phyloP scores from a whole-genome alignment of 495 filamentous ascomycete genomes.

The Sporormia fimetaria region DNA sequence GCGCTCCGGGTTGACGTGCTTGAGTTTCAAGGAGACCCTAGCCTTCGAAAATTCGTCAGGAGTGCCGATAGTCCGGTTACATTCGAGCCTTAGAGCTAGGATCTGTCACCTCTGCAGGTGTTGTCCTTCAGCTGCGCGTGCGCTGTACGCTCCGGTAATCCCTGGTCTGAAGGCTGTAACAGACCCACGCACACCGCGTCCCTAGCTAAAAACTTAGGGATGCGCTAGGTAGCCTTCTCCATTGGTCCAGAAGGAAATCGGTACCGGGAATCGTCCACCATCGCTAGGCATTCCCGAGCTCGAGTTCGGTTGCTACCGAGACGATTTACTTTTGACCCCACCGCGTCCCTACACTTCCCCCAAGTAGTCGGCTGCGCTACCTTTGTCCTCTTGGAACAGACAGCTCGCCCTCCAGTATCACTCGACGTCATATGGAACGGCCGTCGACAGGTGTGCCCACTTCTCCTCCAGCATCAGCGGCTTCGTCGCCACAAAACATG shows the following conservation, averaged over 20 bases:
- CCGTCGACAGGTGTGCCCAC: conserved; percentile 1
- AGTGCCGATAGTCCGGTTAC: too few relatives aligned
- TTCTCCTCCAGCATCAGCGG: conserved; percentile 15
- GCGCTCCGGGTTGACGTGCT: too few relatives aligned
- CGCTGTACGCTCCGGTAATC: conserved; percentile 3
- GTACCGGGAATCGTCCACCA: conserved; percentile 18
- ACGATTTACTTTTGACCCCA: conserved; percentile 15
- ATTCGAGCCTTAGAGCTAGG: conserved; percentile 2
- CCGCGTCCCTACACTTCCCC: conserved; percentile 15
- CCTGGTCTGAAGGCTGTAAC: conserved; percentile 5
- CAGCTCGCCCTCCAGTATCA: conserved; percentile 7
- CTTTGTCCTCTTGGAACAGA: conserved; percentile 11
- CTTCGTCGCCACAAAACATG: conserved; percentile 17
- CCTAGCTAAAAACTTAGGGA: conserved; percentile 5
- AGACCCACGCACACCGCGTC: conserved; percentile 3
- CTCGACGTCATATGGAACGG: conserved; percentile 12
- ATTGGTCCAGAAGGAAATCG: conserved; percentile 6
- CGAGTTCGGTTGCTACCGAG: conserved; percentile 24
- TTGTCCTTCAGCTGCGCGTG: conserved; percentile 15
- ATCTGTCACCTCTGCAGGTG: conserved; percentile 10
- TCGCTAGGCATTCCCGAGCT: conserved; percentile 22
- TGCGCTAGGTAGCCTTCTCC: conserved; percentile 9
- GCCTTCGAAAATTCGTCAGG: too few relatives aligned
- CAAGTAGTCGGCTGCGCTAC: conserved; percentile 8
- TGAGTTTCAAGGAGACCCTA: too few relatives aligned